Evolutionary conservation across 2,329 filamentous ascomycete genomes (phyloP).

Genomic region (Passalora sequoiae): DNA sequence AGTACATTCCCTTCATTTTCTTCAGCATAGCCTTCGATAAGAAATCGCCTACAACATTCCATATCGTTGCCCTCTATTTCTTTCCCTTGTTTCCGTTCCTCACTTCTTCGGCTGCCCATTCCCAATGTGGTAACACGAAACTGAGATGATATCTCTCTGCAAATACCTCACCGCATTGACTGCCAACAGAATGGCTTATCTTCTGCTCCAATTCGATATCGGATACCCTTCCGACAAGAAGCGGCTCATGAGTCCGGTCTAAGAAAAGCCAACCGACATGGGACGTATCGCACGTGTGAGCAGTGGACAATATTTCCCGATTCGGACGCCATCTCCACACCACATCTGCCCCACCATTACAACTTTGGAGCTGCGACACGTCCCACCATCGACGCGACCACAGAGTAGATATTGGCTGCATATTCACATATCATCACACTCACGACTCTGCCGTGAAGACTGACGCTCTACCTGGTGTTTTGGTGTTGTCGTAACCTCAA

Average conservation of each 20-base stretch:
- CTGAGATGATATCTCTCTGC: no score
- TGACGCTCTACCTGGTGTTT: background rate
- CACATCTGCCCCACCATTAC: background rate
- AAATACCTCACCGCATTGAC: no score
- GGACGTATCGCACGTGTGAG: background rate
- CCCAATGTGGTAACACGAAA: background rate
- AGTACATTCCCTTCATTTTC: no score
- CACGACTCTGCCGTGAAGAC: no score
- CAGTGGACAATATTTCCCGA: conserved; percentile 1
- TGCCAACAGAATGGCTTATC: background rate
- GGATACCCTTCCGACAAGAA: no score
- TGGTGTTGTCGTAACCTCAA: background rate
- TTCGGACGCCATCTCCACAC: background rate
- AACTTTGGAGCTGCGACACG: background rate
- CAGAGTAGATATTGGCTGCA: background rate
- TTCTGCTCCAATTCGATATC: background rate
- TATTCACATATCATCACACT: background rate
- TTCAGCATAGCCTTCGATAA: no score
- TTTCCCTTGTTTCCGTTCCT: background rate
- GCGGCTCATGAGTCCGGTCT: background rate
- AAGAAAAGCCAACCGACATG: conserved; percentile 1
- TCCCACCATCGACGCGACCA: background rate
- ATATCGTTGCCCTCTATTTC: no score
- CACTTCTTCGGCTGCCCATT: background rate
- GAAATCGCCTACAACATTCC: no score